Evolutionary conservation across 371 early-diverging fungal species (phyloP).

Genomic region (Chytridiales sp.): DNA sequence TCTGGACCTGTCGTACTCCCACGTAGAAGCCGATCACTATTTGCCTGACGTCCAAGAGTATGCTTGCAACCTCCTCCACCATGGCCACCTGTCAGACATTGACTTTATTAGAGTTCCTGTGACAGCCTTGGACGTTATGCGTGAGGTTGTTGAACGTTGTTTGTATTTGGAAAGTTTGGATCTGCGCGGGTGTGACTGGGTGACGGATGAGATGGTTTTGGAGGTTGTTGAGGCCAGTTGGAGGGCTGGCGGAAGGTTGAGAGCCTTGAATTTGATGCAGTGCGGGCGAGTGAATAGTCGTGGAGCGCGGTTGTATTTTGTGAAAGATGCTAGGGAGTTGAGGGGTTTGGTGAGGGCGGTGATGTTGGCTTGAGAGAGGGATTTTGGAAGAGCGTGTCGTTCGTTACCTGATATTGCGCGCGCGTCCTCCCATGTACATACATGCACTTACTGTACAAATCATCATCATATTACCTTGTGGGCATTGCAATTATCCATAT

Average conservation of each 20-base stretch:
- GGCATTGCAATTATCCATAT: too few relatives aligned
- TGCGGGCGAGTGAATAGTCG: neutral
- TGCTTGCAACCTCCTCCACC: neutral
- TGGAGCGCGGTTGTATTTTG: neutral
- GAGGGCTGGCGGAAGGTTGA: neutral
- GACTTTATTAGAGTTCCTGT: neutral
- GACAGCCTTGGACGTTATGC: neutral
- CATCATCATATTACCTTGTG: too few relatives aligned
- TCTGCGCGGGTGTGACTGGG: conserved; percentile 11
- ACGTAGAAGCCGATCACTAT: conserved; percentile 1
- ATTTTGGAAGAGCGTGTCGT: too few relatives aligned
- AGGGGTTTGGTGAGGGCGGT: neutral
- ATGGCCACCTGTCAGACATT: neutral
- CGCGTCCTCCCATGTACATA: too few relatives aligned
- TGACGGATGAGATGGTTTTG: neutral
- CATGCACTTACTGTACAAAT: too few relatives aligned
- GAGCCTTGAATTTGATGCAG: conserved; percentile 6
- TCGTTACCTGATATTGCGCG: too few relatives aligned
- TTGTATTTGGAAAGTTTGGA: conserved; percentile 5
- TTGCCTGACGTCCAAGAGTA: conserved; percentile 1
- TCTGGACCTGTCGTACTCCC: conserved; percentile 1
- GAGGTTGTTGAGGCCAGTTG: neutral
- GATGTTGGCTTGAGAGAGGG: too few relatives aligned
- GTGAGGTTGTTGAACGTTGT: neutral
- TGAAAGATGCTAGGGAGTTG: conserved; percentile 1